These are phyloP conservation scores for Arthrobotrys megalospora DNA, from an alignment of 2,329 filamentous ascomycete genomes.

Conservation along the genomic window DNA sequence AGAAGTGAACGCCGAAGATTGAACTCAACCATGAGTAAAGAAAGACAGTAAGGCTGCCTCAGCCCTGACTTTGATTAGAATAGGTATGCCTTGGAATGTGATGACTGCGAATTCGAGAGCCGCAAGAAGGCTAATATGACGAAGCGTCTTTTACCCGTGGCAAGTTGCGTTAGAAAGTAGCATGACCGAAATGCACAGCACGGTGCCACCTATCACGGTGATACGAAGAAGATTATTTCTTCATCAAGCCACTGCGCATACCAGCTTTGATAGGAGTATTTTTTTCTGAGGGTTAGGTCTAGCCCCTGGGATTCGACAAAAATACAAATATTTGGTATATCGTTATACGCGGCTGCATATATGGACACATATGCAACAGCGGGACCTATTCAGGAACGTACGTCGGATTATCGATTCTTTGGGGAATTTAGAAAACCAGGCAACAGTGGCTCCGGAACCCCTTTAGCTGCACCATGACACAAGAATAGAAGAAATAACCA, in stretches of 20 bases:
- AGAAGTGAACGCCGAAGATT: too few species aligned
- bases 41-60: too few species aligned
- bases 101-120: too few species aligned
- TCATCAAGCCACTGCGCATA: conserved; percentile 12
- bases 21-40: too few species aligned
- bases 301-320: background rate
- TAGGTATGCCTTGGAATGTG: too few species aligned
- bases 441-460: conserved; percentile 15
- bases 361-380: conserved; percentile 3
- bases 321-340: background rate
- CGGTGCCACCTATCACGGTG: conserved; percentile 3
- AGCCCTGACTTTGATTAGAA: too few species aligned
- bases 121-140: too few species aligned
- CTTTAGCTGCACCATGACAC: conserved; percentile 13
- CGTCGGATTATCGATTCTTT: conserved; percentile 35
- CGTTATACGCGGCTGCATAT: background rate
- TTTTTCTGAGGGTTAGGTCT: background rate
- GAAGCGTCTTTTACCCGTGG: background rate
- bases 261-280: background rate
- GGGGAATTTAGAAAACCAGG: conserved; percentile 8
- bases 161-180: background rate
- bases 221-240: background rate
- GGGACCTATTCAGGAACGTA: conserved; percentile 23
- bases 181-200: background rate
- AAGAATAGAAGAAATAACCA: conserved; percentile 13